These are phyloP conservation scores for Candida piceae DNA, from an alignment of 805 yeast genomes.

Conservation along the genomic window DNA sequence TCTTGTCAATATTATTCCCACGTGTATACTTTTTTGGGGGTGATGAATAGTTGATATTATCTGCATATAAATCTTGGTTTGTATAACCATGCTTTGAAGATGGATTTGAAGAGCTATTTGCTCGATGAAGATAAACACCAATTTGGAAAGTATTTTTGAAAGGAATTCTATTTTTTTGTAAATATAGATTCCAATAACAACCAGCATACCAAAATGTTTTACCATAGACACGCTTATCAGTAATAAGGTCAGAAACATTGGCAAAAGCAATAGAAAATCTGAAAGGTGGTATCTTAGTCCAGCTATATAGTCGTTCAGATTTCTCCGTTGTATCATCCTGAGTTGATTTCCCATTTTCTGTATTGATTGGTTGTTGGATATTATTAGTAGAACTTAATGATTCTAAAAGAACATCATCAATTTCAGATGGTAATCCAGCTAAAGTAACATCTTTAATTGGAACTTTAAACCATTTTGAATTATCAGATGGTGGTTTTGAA, in stretches of 20 bases:
- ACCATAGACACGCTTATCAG: constrained; percentile 45
- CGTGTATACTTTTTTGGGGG: too few relatives aligned
- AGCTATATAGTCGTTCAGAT: constrained; percentile 23
- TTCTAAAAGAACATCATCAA: constrained; percentile 26
- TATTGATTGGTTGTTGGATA: constrained; percentile 3
- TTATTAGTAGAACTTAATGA: constrained; percentile 16
- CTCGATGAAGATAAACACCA: constrained; percentile 54
- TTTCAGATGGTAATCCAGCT: constrained; percentile 37
- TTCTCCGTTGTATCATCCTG: constrained; percentile 15
- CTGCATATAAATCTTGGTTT: constrained; percentile 34
- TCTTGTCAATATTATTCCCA: too few relatives aligned
- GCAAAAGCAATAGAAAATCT: constrained; percentile 49
- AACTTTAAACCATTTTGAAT: constrained; percentile 34
- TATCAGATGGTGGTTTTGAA: constrained; percentile 25
- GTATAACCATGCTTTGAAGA: constrained; percentile 36
- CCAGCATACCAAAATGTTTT: constrained; percentile 58
- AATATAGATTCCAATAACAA: constrained; percentile 52
- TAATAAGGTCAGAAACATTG: constrained; percentile 38
- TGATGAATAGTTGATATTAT: constrained; percentile 22
- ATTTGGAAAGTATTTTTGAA: constrained; percentile 41
- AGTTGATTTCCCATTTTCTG: constrained; percentile 23
- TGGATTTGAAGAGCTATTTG: constrained; percentile 31
- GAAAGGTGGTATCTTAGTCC: constrained; percentile 48
- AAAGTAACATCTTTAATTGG: constrained; percentile 45
- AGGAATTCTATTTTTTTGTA: constrained; percentile 40